Evolutionary conservation across 2,329 filamentous ascomycete genomes (phyloP).

Genomic region (Aspergillus melleus): DNA sequence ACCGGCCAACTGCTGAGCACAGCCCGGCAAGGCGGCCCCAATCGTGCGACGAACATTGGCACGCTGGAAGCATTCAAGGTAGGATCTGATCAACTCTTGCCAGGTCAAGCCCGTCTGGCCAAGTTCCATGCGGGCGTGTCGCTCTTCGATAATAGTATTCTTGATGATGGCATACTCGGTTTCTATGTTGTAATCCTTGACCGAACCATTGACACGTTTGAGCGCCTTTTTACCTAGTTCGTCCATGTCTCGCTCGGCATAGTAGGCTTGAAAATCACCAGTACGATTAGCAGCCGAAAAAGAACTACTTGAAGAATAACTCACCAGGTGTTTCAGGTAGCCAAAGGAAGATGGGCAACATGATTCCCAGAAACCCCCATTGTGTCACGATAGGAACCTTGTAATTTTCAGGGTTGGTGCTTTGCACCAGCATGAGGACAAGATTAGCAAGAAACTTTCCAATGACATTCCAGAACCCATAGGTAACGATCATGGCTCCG

Average conservation of each 20-base stretch:
- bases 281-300: too few species aligned
- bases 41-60: background rate
- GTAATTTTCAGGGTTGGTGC: too few species aligned
- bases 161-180: conserved; percentile 3
- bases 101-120: background rate
- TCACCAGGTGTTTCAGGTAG: too few species aligned
- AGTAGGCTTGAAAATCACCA: background rate
- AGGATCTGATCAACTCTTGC: background rate
- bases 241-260: background rate
- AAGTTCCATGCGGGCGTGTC: background rate
- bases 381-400: too few species aligned
- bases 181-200: background rate
- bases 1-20: conserved; percentile 1
- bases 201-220: background rate
- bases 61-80: conserved; percentile 2
- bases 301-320: too few species aligned
- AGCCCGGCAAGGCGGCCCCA: background rate
- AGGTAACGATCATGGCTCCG: too few species aligned
- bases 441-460: too few species aligned
- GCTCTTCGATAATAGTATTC: conserved; percentile 1
- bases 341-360: too few species aligned
- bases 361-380: too few species aligned
- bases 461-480: too few species aligned
- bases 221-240: background rate
- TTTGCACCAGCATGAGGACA: too few species aligned